A percentile compares a stretch with the other conserved stretches of the same genome.
These are phyloP conservation scores for Aspergillus uvarum DNA, from an alignment of 2,329 filamentous ascomycete genomes.

Conservation along the genomic window DNA sequence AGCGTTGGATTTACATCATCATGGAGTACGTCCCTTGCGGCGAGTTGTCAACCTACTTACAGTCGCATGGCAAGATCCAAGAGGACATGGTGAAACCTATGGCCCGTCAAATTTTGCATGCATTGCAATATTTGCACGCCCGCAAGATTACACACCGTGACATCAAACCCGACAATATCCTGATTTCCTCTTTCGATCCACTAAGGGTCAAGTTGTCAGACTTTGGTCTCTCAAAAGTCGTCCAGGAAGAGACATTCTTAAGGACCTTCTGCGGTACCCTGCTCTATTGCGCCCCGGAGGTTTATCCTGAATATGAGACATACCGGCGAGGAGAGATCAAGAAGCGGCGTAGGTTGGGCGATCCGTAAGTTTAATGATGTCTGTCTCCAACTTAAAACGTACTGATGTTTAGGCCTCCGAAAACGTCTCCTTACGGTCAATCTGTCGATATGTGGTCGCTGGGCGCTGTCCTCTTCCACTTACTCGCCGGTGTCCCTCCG, in stretches of 20 bases:
- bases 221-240: slow-evolving; percentile 93
- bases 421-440: slow-evolving; percentile 73
- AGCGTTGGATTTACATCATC: slow-evolving; percentile 83
- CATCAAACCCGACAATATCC: slow-evolving; percentile 96
- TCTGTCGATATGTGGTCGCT: slow-evolving; percentile 97
- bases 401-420: slow-evolving; percentile 41
- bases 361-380: slow-evolving; percentile 38
- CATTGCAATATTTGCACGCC: slow-evolving; percentile 80
- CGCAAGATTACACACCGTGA: slow-evolving; percentile 96
- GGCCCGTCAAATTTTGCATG: slow-evolving; percentile 68
- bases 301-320: slow-evolving; percentile 80
- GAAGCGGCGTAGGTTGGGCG: slow-evolving; percentile 59
- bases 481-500: slow-evolving; percentile 75
- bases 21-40: slow-evolving; percentile 90
- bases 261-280: slow-evolving; percentile 96
- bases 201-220: slow-evolving; percentile 89
- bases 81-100: slow-evolving; percentile 71
- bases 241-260: slow-evolving; percentile 86
- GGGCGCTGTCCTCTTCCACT: slow-evolving; percentile 85
- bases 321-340: slow-evolving; percentile 61
- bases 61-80: slow-evolving; percentile 59
- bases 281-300: slow-evolving; percentile 93
- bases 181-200: slow-evolving; percentile 71
- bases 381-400: neutral
- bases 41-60: slow-evolving; percentile 75